phyloP scores from a whole-genome alignment of 164 flowering plant genomes.

The Vitis vinifera region DNA sequence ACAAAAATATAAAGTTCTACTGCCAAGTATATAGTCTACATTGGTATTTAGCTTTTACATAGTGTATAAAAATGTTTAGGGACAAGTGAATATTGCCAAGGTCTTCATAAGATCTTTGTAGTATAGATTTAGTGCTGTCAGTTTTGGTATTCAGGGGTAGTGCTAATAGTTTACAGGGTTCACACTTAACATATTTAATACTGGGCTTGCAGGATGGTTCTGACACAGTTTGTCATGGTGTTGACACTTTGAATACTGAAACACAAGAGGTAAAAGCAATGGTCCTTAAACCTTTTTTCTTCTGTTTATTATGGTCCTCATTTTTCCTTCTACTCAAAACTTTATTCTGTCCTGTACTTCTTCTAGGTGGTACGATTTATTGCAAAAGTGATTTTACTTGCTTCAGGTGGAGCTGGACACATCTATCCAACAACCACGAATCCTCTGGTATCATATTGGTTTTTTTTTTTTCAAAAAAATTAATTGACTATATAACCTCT shows the following conservation, averaged over 20 bases:
- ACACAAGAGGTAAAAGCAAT: constrained; percentile 65
- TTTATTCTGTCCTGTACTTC: too few species aligned
- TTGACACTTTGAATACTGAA: constrained; percentile 81
- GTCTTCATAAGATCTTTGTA: neutral
- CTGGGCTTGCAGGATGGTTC: constrained; percentile 66
- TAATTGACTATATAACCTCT: too few species aligned
- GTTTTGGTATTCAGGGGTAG: neutral
- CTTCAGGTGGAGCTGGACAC: constrained; percentile 98
- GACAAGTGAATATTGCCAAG: neutral
- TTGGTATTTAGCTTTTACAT: too few species aligned
- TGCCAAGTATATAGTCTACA: too few species aligned
- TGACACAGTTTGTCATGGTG: constrained; percentile 85
- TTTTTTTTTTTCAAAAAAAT: neutral
- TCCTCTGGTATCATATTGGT: constrained; percentile 60
- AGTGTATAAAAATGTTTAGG: neutral
- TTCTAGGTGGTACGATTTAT: constrained; percentile 79
- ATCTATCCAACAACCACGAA: constrained; percentile 95
- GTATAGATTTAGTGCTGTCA: neutral
- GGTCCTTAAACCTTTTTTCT: neutral
- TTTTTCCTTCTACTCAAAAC: neutral
- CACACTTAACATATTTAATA: neutral
- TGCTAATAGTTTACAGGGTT: neutral
- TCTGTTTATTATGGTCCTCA: neutral
- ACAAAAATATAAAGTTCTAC: neutral
- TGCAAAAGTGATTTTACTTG: constrained; percentile 89